Percentiles rank a stretch among this genome's conserved stretches.
Conservation (phyloP, 78 protist genomes). For the Mastigamoeba balamuthi region DNA sequence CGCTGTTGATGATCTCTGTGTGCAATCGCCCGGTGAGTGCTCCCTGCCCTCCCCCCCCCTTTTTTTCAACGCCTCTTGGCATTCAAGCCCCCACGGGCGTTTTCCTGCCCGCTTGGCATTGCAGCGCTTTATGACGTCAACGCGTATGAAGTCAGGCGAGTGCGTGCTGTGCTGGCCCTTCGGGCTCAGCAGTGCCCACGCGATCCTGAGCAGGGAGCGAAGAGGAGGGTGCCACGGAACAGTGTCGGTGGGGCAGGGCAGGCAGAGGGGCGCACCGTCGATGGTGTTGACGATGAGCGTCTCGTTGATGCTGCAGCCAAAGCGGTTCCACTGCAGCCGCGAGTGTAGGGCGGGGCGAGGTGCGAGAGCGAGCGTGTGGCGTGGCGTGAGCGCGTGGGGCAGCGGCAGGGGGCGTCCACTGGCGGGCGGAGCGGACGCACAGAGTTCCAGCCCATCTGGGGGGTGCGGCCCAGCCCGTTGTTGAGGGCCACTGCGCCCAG, state of each 20-base stretch:
- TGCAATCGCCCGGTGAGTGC: no score
- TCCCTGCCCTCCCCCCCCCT: no score
- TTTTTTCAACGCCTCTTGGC: no score
- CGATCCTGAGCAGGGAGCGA: background rate
- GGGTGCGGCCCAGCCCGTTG: constrained; percentile 50
- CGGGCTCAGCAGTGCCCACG: no score
- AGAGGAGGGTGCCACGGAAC: background rate
- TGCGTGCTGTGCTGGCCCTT: no score
- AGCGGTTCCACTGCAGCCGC: background rate
- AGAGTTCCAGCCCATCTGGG: constrained; percentile 62
- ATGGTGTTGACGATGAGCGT: constrained; percentile 1
- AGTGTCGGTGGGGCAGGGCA: no score
- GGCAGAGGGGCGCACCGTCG: background rate
- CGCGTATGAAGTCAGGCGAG: no score
- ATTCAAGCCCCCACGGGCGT: background rate
- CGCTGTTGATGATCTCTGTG: background rate
- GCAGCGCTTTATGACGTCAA: no score
- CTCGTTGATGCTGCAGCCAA: constrained; percentile 2
- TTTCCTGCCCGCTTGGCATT: background rate
- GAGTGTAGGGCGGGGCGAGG: background rate
- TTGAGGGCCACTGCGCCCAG: background rate
- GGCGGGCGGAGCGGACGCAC: no score
- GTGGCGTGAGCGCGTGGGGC: background rate
- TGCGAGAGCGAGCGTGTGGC: background rate
- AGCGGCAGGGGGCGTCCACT: no score